A percentile compares a stretch with the other conserved stretches of the same genome.
phyloP scores from a whole-genome alignment of 805 yeast genomes.

The Metschnikowia bowlesiae region DNA sequence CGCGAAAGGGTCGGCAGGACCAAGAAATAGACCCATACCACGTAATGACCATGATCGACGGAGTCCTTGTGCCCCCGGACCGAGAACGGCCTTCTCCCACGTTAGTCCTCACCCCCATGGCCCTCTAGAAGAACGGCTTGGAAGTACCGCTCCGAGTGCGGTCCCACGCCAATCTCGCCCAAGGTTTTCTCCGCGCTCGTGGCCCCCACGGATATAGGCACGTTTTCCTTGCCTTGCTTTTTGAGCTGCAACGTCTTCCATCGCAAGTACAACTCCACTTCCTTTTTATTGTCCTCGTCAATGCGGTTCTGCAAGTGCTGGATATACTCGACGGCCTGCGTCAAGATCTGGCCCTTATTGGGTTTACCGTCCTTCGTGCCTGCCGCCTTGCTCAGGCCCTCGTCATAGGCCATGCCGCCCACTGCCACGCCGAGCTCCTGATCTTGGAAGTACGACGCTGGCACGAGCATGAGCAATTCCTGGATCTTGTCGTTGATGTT shows the following conservation, averaged over 20 bases:
- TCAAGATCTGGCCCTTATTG: slow-evolving; percentile 74
- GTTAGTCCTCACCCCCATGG: background rate
- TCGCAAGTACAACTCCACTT: slow-evolving; percentile 64
- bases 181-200: slow-evolving; percentile 79
- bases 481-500: slow-evolving; percentile 43
- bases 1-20: slow-evolving; percentile 42
- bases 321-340: slow-evolving; percentile 72
- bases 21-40: slow-evolving; percentile 1
- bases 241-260: slow-evolving; percentile 51
- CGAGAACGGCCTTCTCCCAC: background rate
- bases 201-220: slow-evolving; percentile 38
- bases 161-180: slow-evolving; percentile 80
- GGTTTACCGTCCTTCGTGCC: slow-evolving; percentile 85
- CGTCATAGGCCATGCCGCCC: slow-evolving; percentile 2
- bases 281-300: slow-evolving; percentile 74
- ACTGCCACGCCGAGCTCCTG: slow-evolving; percentile 9
- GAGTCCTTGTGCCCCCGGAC: background rate
- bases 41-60: background rate
- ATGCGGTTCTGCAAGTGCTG: slow-evolving; percentile 63
- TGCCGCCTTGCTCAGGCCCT: slow-evolving; percentile 11
- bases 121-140: slow-evolving; percentile 12
- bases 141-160: slow-evolving; percentile 47
- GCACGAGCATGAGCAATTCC: slow-evolving; percentile 37
- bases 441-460: slow-evolving; percentile 31
- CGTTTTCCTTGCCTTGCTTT: slow-evolving; percentile 38